phyloP scores from a whole-genome alignment of 106 monocot genomes.

The Platanthera guangdongensis region DNA sequence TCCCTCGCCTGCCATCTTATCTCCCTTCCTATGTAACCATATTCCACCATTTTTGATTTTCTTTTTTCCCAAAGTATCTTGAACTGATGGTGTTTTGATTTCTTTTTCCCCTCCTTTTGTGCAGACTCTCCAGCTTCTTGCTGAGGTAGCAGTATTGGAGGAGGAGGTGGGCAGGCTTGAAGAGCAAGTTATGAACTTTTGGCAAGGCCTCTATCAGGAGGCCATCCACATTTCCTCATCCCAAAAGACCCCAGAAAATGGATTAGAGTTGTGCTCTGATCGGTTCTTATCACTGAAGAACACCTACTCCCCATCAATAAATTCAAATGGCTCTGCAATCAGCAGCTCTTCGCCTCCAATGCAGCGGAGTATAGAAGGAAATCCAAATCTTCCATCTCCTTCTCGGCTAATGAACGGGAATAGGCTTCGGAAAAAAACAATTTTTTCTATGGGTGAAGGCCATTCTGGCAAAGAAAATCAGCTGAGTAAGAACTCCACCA shows the following conservation, averaged over 20 bases:
- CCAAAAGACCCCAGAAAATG: constrained; percentile 30
- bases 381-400: not conserved
- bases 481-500: not conserved
- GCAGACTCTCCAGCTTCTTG: constrained; percentile 84
- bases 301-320: not conserved
- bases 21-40: constrained; percentile 58
- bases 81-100: constrained; percentile 3
- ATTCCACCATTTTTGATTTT: not conserved
- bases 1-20: constrained; percentile 86
- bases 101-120: constrained; percentile 1
- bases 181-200: constrained; percentile 80
- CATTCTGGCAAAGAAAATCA: not conserved
- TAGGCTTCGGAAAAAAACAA: not conserved
- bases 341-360: not conserved
- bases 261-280: constrained; percentile 8
- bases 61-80: not conserved
- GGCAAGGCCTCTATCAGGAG: constrained; percentile 80
- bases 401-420: not conserved
- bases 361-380: not conserved
- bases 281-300: not conserved
- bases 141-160: constrained; percentile 90
- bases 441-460: not conserved
- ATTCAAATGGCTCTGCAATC: not conserved
- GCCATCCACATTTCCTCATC: constrained; percentile 58
- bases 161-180: constrained; percentile 94